phyloP scores from a whole-genome alignment of 2,329 filamentous ascomycete genomes.

The Ophiostoma pallidulum region DNA sequence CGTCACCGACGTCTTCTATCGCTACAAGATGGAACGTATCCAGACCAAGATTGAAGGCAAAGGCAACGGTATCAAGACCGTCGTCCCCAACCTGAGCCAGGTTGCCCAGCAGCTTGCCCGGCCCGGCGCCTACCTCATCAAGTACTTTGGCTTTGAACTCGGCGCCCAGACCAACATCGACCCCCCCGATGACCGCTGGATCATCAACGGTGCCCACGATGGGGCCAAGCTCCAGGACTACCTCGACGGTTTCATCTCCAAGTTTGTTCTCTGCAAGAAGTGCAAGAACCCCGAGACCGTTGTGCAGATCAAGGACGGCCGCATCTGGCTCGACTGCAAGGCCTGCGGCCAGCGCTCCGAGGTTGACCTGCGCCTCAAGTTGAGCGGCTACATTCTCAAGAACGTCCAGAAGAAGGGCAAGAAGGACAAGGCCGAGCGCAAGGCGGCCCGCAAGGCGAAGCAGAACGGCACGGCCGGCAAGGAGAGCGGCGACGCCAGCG shows the following conservation, averaged over 20 bases:
- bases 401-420: conserved; percentile 89
- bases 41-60: conserved; percentile 99
- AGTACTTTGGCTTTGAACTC: conserved; percentile 98
- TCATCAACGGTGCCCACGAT: conserved; percentile 98
- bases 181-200: conserved; percentile 96
- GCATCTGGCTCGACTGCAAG: conserved; percentile 94
- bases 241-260: conserved; percentile 95
- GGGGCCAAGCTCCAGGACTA: conserved; percentile 93
- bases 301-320: conserved; percentile 86
- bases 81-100: conserved; percentile 92
- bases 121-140: conserved; percentile 92
- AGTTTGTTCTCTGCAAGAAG: conserved; percentile 98
- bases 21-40: conserved; percentile 99
- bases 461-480: conserved; percentile 57
- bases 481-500: conserved; percentile 43
- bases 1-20: conserved; percentile 98
- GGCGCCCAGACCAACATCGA: conserved; percentile 98
- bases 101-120: conserved; percentile 87
- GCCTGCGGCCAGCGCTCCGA: conserved; percentile 90
- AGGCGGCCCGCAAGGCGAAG: conserved; percentile 85
- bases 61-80: conserved; percentile 98
- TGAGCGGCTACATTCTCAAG: conserved; percentile 95
- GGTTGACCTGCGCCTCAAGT: conserved; percentile 87
- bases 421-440: conserved; percentile 89
- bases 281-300: conserved; percentile 99